Percentiles rank a stretch among this genome's conserved stretches.
phyloP scores from a whole-genome alignment of 2,329 filamentous ascomycete genomes.

The Neopestalotiopsis clavispora region DNA sequence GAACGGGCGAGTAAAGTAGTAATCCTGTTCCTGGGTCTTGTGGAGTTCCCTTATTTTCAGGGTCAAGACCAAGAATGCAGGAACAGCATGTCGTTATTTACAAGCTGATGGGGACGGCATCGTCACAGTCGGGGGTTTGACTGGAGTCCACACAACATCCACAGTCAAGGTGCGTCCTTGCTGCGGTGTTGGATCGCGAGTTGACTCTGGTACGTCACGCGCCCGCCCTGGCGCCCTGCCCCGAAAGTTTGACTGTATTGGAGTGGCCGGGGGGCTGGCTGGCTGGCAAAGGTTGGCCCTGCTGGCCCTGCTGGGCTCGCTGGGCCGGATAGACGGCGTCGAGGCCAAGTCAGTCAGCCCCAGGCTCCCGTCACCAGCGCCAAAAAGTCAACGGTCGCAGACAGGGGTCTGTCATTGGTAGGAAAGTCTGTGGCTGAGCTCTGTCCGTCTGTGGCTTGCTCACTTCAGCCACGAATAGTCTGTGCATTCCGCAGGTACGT shows the following conservation, averaged over 20 bases:
- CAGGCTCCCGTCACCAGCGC: neutral
- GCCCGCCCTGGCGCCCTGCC: neutral
- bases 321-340: conserved; percentile 1
- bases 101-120: neutral
- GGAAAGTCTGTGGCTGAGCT: neutral
- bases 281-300: neutral
- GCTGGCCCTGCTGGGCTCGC: conserved; percentile 36
- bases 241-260: neutral
- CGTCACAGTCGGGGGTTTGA: neutral
- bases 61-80: conserved; percentile 3
- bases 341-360: neutral
- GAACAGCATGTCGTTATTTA: conserved; percentile 5
- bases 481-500: too few species aligned
- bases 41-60: neutral
- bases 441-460: too few species aligned
- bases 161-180: conserved; percentile 14
- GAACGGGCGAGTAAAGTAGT: neutral
- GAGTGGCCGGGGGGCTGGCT: neutral
- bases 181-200: neutral
- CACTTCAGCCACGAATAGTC: too few species aligned
- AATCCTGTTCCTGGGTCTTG: neutral
- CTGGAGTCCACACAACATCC: conserved; percentile 9
- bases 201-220: conserved; percentile 4
- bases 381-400: neutral
- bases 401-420: neutral